Percentiles rank a stretch among this genome's conserved stretches.
phyloP scores from a whole-genome alignment of 768 basidiomycete genomes.

The Sarcomyxa edulis region DNA sequence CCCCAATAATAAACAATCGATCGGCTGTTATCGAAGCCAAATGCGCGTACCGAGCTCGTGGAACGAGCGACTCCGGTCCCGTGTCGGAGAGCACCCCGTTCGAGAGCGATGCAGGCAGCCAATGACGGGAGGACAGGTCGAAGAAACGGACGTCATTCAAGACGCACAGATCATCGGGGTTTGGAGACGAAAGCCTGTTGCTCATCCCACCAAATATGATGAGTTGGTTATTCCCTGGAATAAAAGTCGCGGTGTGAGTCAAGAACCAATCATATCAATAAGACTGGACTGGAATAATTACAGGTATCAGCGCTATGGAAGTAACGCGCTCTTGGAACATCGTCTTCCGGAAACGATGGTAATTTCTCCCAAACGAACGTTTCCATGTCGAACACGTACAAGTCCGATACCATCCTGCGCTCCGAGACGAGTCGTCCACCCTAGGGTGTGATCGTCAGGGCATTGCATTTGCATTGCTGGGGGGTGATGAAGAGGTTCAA shows the following conservation, averaged over 20 bases:
- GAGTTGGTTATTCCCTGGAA: slow-evolving; percentile 81
- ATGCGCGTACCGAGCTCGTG: slow-evolving; percentile 91
- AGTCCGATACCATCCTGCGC: slow-evolving; percentile 83
- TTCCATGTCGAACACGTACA: slow-evolving; percentile 85
- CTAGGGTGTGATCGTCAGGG: slow-evolving; percentile 27
- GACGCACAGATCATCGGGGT: slow-evolving; percentile 83
- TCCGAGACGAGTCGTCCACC: slow-evolving; percentile 86
- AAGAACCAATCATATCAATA: no score
- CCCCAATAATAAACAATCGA: slow-evolving; percentile 87
- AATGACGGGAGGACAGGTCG: slow-evolving; percentile 63
- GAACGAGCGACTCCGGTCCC: slow-evolving; percentile 47
- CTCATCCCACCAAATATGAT: slow-evolving; percentile 97
- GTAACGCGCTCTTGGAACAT: slow-evolving; percentile 79
- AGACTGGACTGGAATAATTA: slow-evolving; percentile 24
- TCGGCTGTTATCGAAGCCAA: slow-evolving; percentile 83
- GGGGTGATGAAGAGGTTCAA: neutral
- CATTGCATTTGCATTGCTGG: neutral
- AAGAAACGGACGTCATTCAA: slow-evolving; percentile 90
- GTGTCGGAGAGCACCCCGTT: slow-evolving; percentile 17
- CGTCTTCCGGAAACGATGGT: slow-evolving; percentile 53
- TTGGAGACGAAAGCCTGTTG: slow-evolving; percentile 63
- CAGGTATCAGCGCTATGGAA: slow-evolving; percentile 92
- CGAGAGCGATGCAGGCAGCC: slow-evolving; percentile 53
- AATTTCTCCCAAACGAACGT: slow-evolving; percentile 79
- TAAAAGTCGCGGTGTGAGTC: slow-evolving; percentile 13